Percentiles rank a stretch among this genome's conserved stretches.
phyloP scores from a whole-genome alignment of 352 stramenopile species.

The Plasmopara viticola region DNA sequence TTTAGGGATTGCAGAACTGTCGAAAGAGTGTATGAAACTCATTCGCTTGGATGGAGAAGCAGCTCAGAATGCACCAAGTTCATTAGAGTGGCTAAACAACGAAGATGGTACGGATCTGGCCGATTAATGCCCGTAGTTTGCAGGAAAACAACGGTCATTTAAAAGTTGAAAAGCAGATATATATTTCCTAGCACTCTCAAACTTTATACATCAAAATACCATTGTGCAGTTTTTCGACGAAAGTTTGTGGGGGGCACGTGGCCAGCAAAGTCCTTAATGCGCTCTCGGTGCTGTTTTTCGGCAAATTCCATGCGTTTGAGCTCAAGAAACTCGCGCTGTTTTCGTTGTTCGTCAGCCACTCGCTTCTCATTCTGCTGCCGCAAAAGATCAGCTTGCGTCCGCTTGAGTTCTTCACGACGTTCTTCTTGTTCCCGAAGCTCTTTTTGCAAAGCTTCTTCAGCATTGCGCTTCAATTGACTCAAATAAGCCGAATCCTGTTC shows the following conservation, averaged over 20 bases:
- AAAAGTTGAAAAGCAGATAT: too few species aligned
- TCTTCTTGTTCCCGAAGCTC: constrained; percentile 74
- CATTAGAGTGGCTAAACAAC: constrained; percentile 32
- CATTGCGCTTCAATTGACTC: constrained; percentile 55
- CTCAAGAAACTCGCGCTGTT: constrained; percentile 65
- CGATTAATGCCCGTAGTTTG: not conserved
- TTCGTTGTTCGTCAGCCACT: constrained; percentile 46
- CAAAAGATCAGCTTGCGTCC: constrained; percentile 57
- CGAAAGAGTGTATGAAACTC: constrained; percentile 76
- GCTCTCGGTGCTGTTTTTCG: constrained; percentile 74
- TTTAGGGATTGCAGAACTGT: constrained; percentile 52
- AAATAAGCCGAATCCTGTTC: constrained; percentile 54
- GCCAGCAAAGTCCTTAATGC: constrained; percentile 47
- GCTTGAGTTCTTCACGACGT: constrained; percentile 52
- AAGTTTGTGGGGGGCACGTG: constrained; percentile 47
- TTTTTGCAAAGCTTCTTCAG: constrained; percentile 70
- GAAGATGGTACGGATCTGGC: constrained; percentile 2
- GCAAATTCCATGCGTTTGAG: constrained; percentile 70
- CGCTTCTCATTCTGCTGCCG: constrained; percentile 48
- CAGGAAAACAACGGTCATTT: too few species aligned
- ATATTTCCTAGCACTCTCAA: not conserved
- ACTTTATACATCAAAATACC: constrained; percentile 73
- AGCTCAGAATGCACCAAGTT: constrained; percentile 31
- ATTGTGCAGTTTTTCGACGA: constrained; percentile 68
- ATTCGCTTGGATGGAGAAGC: constrained; percentile 53